Percentiles rank a stretch among this genome's conserved stretches.
These are phyloP conservation scores for Fusarium stilboides DNA, from an alignment of 2,329 filamentous ascomycete genomes.

Conservation along the genomic window DNA sequence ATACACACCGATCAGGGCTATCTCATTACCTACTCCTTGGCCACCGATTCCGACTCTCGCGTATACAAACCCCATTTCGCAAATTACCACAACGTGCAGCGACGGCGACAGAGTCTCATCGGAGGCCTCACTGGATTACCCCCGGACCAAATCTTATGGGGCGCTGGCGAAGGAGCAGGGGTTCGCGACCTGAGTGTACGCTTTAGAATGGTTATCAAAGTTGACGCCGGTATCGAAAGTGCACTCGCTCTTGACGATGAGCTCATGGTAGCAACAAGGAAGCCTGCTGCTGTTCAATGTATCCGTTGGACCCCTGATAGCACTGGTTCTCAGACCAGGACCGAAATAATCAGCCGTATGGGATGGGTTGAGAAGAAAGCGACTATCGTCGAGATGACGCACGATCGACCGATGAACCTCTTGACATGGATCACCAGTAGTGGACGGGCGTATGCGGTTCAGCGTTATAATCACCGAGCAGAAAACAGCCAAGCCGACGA, in stretches of 20 bases:
- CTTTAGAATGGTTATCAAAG: constrained; percentile 98
- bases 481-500: constrained; percentile 60
- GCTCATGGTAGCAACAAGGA: constrained; percentile 89
- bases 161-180: constrained; percentile 85
- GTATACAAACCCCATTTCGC: constrained; percentile 89
- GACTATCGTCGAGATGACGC: constrained; percentile 85
- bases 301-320: constrained; percentile 94
- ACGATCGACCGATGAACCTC: constrained; percentile 96
- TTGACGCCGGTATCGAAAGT: constrained; percentile 93
- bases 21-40: constrained; percentile 93
- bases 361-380: constrained; percentile 85
- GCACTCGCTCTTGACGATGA: constrained; percentile 93
- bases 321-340: constrained; percentile 86
- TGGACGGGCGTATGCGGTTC: constrained; percentile 91
- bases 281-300: constrained; percentile 95
- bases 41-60: constrained; percentile 83
- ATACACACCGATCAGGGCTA: constrained; percentile 89
- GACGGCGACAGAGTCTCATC: constrained; percentile 73
- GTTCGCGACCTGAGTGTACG: constrained; percentile 90
- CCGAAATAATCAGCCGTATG: constrained; percentile 91
- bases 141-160: constrained; percentile 77
- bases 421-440: constrained; percentile 93
- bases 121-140: constrained; percentile 68
- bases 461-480: constrained; percentile 70
- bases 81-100: constrained; percentile 75